phyloP scores from a whole-genome alignment of 23 red algal species.

The Gracilaria gracilis region DNA sequence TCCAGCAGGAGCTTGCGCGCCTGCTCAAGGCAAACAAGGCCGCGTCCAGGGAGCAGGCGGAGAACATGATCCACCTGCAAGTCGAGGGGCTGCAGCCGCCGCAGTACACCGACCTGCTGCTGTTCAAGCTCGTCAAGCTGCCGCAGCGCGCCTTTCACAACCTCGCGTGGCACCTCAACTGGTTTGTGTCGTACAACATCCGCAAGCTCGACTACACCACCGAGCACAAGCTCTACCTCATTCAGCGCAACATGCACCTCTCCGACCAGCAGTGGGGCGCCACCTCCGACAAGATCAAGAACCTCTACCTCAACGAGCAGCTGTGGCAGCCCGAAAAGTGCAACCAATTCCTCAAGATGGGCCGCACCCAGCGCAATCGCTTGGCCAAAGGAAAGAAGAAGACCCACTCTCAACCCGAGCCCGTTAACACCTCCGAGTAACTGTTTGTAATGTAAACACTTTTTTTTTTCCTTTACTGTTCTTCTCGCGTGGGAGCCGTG shows the following conservation, averaged over 20 bases:
- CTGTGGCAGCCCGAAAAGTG: slow-evolving; percentile 71
- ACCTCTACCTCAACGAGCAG: slow-evolving; percentile 45
- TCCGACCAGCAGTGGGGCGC: slow-evolving; percentile 32
- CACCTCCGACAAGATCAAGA: slow-evolving; percentile 16
- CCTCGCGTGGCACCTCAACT: slow-evolving; percentile 56
- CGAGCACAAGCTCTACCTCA: slow-evolving; percentile 74
- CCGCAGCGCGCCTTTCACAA: neutral
- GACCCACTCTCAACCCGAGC: slow-evolving; percentile 54
- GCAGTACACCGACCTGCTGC: slow-evolving; percentile 45
- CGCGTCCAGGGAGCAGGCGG: slow-evolving; percentile 48
- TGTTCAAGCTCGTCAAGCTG: slow-evolving; percentile 52
- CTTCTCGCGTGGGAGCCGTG: slow-evolving; percentile 11
- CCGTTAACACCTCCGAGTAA: slow-evolving; percentile 57
- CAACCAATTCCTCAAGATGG: slow-evolving; percentile 45
- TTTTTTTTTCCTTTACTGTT: neutral
- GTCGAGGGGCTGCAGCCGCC: slow-evolving; percentile 60
- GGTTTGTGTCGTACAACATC: slow-evolving; percentile 69
- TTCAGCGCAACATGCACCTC: slow-evolving; percentile 62
- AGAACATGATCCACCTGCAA: slow-evolving; percentile 65
- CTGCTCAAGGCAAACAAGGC: slow-evolving; percentile 63
- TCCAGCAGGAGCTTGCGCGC: slow-evolving; percentile 55
- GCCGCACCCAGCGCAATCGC: slow-evolving; percentile 72
- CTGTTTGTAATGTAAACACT: too few relatives aligned
- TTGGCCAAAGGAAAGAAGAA: slow-evolving; percentile 74
- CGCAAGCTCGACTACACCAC: slow-evolving; percentile 64